These are phyloP conservation scores for Parietaria judaica DNA, from an alignment of 306 rosid genomes.

Conservation along the genomic window DNA sequence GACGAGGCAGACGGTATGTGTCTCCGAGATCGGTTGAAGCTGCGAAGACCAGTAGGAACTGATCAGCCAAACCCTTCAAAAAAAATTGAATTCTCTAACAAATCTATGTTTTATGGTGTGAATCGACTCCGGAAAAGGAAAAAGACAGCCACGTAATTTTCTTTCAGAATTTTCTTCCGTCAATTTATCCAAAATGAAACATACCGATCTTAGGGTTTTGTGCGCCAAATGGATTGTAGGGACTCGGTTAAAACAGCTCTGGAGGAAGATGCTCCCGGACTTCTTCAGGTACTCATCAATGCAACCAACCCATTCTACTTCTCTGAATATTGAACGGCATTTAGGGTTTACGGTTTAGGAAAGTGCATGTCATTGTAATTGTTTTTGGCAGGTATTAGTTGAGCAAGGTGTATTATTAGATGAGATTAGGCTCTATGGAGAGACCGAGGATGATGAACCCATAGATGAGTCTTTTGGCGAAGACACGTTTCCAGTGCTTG, in stretches of 20 bases:
- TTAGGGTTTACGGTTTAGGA: too few relatives aligned
- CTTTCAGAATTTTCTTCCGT: slow-evolving; percentile 1
- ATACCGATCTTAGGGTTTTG: slow-evolving; percentile 10
- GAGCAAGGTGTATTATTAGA: slow-evolving; percentile 62
- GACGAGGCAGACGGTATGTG: slow-evolving; percentile 44
- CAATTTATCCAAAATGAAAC: neutral
- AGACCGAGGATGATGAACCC: slow-evolving; percentile 52
- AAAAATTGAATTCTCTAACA: slow-evolving; percentile 24
- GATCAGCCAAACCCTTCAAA: slow-evolving; percentile 22
- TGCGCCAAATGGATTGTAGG: slow-evolving; percentile 37
- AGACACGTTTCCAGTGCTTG: slow-evolving; percentile 65
- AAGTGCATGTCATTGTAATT: slow-evolving; percentile 22
- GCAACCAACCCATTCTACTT: slow-evolving; percentile 20
- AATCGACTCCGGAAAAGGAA: slow-evolving; percentile 47
- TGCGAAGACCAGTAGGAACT: slow-evolving; percentile 25
- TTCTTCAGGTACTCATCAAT: slow-evolving; percentile 56
- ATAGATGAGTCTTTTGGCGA: slow-evolving; percentile 56
- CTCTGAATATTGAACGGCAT: slow-evolving; percentile 22
- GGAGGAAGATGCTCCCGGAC: slow-evolving; percentile 98
- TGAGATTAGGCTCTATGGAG: slow-evolving; percentile 85
- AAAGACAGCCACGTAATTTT: slow-evolving; percentile 67
- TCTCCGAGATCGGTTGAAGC: slow-evolving; percentile 52
- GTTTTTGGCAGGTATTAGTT: slow-evolving; percentile 52
- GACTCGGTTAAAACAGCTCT: slow-evolving; percentile 73
- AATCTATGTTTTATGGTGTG: slow-evolving; percentile 23